Base-by-base conservation (phyloP, 1,284 basidiomycete species). In the Golubevia pallescens region DNA sequence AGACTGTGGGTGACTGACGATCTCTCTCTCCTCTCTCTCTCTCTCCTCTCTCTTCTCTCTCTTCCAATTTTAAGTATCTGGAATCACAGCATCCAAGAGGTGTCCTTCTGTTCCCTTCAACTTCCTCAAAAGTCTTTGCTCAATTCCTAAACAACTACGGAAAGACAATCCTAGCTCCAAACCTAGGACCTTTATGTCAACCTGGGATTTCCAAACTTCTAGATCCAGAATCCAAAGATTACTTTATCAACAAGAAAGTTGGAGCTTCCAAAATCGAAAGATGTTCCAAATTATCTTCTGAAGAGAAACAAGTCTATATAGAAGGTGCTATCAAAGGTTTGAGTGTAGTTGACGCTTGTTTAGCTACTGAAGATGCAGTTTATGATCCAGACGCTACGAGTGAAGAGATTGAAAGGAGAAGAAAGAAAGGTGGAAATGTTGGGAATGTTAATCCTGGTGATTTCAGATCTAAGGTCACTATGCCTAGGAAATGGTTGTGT, bases 201-300 rank as follows among this genome's bases (percentile, higher is more conserved):
- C 65, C 63, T 8, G 62, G 63, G 4, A 63, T 78, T 1, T 64
- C 68, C n/a, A 66, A 38, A 3, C 68, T 71, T 65, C 60, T 78
- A n/a, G 74, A 77, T 23, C 51, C 56, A 0, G 75, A 73, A 13
- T 77, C 73, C 10, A 53, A 52, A 16, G 56, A 55, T 2, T 79
- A 79, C 68, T 79, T 79, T 65, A 62, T 70, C 24, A 65, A 77
- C 3, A 65, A 67, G 53, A 79, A 79, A 68, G 62, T 75, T 20
- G 75, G 75, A 32, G 66, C 69, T 38, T 54, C 58, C 5, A 57
- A 69, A 3, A 71, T 76, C 65, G 61, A 62, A 10, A 69, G 71
- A 34, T 52, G 73, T n/a, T 48, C 61, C 1, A 24, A 19, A 13
- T 34, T 75, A 42, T 23, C 62, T 5, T 23, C 20, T 19, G 53